These are phyloP conservation scores for Colletotrichum spaethianum DNA, from an alignment of 2,329 filamentous ascomycete genomes.

Conservation along the genomic window DNA sequence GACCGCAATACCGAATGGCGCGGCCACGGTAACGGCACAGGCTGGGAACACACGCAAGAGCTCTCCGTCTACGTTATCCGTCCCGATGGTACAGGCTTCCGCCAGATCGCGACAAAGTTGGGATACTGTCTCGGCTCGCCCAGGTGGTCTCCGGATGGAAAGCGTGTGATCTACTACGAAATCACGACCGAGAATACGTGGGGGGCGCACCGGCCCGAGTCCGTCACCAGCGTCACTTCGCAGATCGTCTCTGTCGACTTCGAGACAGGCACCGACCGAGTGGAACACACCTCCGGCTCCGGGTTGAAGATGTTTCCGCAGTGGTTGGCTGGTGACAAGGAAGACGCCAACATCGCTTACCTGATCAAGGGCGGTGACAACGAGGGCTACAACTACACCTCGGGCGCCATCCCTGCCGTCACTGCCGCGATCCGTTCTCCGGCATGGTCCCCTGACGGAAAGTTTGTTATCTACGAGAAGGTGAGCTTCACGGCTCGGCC, in stretches of 20 bases:
- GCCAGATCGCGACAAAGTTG: slow-evolving; percentile 11
- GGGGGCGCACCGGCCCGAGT: slow-evolving; percentile 33
- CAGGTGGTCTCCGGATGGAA: slow-evolving; percentile 24
- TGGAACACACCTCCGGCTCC: slow-evolving; percentile 24
- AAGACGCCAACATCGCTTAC: slow-evolving; percentile 16
- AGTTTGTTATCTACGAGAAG: slow-evolving; percentile 32
- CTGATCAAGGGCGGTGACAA: slow-evolving; percentile 29
- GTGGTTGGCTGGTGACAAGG: not conserved
- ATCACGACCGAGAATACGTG: slow-evolving; percentile 30
- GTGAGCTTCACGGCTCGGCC: slow-evolving; percentile 28
- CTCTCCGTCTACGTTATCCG: slow-evolving; percentile 31
- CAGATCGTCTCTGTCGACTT: slow-evolving; percentile 32
- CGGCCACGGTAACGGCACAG: slow-evolving; percentile 28
- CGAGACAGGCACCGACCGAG: slow-evolving; percentile 24
- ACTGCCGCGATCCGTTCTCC: slow-evolving; percentile 27
- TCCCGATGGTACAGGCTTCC: slow-evolving; percentile 27
- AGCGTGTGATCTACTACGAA: slow-evolving; percentile 26
- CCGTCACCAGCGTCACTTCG: slow-evolving; percentile 20
- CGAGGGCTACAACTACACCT: slow-evolving; percentile 33
- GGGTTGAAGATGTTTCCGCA: slow-evolving; percentile 32
- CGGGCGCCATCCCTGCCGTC: slow-evolving; percentile 5
- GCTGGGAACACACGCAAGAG: slow-evolving; percentile 32
- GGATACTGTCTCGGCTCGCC: slow-evolving; percentile 33
- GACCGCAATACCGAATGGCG: slow-evolving; percentile 33
- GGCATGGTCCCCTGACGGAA: slow-evolving; percentile 33